These are phyloP conservation scores for Pythium monospermum DNA, from an alignment of 352 stramenopile genomes.

Conservation along the genomic window DNA sequence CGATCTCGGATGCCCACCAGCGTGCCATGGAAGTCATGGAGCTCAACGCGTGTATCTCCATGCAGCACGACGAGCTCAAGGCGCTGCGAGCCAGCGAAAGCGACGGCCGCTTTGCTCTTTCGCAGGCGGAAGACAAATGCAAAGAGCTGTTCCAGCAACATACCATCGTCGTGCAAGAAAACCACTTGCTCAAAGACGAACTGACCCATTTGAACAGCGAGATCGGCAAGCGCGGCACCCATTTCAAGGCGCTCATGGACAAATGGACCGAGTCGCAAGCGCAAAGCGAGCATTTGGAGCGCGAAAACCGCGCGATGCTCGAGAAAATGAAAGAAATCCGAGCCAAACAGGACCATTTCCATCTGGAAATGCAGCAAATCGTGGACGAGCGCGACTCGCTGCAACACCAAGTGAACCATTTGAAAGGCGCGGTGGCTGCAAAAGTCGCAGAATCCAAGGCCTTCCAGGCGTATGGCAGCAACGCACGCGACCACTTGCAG, in stretches of 20 bases:
- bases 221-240: constrained; percentile 48
- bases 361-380: constrained; percentile 34
- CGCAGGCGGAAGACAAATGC: constrained; percentile 35
- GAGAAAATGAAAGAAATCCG: constrained; percentile 50
- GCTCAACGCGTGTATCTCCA: constrained; percentile 66
- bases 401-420: constrained; percentile 61
- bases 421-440: constrained; percentile 66
- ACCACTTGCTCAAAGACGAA: constrained; percentile 47
- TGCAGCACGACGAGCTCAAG: constrained; percentile 70
- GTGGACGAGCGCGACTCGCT: constrained; percentile 57
- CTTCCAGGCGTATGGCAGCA: constrained; percentile 64
- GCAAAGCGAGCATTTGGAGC: constrained; percentile 49
- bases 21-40: constrained; percentile 61
- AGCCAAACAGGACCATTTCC: constrained; percentile 29
- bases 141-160: constrained; percentile 46
- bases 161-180: constrained; percentile 49
- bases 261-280: constrained; percentile 69
- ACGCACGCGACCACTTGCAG: constrained; percentile 58
- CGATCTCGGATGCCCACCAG: constrained; percentile 46
- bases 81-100: constrained; percentile 34
- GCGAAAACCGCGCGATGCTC: constrained; percentile 43
- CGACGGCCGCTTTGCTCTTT: constrained; percentile 32
- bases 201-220: constrained; percentile 40
- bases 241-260: constrained; percentile 65
- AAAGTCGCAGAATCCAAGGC: constrained; percentile 67